phyloP scores from a whole-genome alignment of 164 flowering plant species.

The Cinnamomum chago region DNA sequence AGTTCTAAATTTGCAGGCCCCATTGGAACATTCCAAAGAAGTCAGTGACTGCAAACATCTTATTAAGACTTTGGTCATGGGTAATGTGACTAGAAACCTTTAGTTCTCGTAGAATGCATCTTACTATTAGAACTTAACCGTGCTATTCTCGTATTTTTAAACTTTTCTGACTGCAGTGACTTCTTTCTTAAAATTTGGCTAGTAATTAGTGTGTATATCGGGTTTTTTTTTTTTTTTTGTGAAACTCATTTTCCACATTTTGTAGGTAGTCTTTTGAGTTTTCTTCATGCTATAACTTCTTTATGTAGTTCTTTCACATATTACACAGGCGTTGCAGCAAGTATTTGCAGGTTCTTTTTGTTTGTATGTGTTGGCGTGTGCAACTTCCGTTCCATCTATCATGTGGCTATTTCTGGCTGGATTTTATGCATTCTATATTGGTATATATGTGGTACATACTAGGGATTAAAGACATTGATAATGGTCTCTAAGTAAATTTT shows the following conservation, averaged over 20 bases:
- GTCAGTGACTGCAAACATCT: constrained; percentile 91
- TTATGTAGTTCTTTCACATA: too few species aligned
- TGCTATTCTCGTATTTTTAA: neutral
- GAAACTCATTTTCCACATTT: neutral
- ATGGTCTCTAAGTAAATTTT: too few species aligned
- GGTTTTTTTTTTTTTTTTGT: neutral
- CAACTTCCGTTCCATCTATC: too few species aligned
- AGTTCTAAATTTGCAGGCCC: constrained; percentile 82
- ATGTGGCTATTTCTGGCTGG: too few species aligned
- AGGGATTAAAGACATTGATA: too few species aligned
- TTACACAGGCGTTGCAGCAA: too few species aligned
- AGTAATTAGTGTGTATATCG: neutral
- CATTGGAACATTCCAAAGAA: constrained; percentile 91
- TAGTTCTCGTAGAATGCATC: neutral
- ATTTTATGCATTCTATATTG: too few species aligned
- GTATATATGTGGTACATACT: too few species aligned
- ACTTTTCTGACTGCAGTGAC: neutral
- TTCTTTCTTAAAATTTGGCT: neutral
- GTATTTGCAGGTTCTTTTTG: too few species aligned
- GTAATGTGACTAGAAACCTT: constrained; percentile 32
- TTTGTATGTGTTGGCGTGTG: too few species aligned
- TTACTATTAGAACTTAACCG: neutral
- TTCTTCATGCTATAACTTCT: too few species aligned
- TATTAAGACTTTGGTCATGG: constrained; percentile 96
- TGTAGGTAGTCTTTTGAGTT: neutral